Percentiles rank a stretch among this genome's conserved stretches.
phyloP scores from a whole-genome alignment of 768 basidiomycete genomes.

The Exsudoporus frostii region DNA sequence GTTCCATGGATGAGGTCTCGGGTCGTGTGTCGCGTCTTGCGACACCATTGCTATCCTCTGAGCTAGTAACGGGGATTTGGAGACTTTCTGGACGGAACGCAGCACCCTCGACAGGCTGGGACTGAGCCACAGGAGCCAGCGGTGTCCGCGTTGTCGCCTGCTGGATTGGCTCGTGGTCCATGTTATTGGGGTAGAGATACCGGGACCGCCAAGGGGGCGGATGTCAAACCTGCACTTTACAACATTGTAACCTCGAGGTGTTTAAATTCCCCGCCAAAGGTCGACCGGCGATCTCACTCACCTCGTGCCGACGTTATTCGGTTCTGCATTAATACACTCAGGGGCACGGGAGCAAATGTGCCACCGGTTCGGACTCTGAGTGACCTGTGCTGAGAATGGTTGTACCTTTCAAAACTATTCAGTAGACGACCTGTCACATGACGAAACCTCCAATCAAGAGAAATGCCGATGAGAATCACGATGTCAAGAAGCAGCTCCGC shows the following conservation, averaged over 20 bases:
- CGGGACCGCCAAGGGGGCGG: not conserved
- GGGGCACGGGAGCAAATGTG: not conserved
- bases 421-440: not conserved
- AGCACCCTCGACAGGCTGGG: not conserved
- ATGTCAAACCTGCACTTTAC: not conserved
- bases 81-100: slow-evolving; percentile 1
- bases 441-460: not conserved
- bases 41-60: not conserved
- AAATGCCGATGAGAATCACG: not conserved
- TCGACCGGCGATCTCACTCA: not conserved
- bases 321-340: not conserved
- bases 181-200: slow-evolving; percentile 1
- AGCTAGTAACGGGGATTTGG: not conserved
- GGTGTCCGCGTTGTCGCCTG: not conserved
- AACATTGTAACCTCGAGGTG: slow-evolving; percentile 5
- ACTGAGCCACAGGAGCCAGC: not conserved
- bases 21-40: not conserved
- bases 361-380: no score
- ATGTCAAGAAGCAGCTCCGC: not conserved
- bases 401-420: not conserved
- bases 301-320: not conserved
- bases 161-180: slow-evolving; percentile 13
- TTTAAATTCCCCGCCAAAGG: not conserved
- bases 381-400: not conserved
- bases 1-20: slow-evolving; percentile 4